Evolutionary conservation across 192 early-diverging fungal genomes (phyloP).

Genomic region (Pecoramyces ruminantium): DNA sequence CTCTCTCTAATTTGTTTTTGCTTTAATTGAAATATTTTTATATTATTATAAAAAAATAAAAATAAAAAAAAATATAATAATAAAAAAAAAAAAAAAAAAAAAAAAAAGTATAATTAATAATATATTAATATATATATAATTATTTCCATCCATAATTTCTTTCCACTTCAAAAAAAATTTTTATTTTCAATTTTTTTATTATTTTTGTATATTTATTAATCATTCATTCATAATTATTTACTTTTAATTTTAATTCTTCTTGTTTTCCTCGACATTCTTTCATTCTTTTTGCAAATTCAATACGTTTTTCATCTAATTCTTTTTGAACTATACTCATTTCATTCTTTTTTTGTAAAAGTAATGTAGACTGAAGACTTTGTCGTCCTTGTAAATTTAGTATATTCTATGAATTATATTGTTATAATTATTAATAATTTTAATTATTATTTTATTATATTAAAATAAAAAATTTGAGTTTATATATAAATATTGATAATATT

Average conservation of each 20-base stretch:
- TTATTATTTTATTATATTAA: background rate
- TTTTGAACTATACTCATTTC: conserved; percentile 35
- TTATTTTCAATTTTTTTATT: no score
- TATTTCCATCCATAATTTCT: no score
- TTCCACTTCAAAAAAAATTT: no score
- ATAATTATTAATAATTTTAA: background rate
- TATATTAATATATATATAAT: no score
- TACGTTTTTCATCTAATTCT: conserved; percentile 27
- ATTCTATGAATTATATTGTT: background rate
- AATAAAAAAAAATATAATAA: no score
- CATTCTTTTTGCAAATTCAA: conserved; percentile 44
- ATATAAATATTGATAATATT: no score
- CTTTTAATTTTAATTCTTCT: conserved; percentile 35
- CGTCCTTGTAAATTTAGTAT: background rate
- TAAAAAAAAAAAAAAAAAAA: no score
- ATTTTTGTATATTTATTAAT: background rate
- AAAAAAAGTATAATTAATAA: no score
- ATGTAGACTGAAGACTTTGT: conserved; percentile 25
- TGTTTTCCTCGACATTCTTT: conserved; percentile 42
- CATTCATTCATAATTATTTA: background rate
- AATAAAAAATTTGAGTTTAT: no score
- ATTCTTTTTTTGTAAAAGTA: conserved; percentile 38
- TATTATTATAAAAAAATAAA: no score
- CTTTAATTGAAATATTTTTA: conserved; percentile 6
- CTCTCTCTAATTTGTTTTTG: conserved; percentile 44